Base-by-base conservation (phyloP, 1,139 yeast species). In the Taphrina betulina region DNA sequence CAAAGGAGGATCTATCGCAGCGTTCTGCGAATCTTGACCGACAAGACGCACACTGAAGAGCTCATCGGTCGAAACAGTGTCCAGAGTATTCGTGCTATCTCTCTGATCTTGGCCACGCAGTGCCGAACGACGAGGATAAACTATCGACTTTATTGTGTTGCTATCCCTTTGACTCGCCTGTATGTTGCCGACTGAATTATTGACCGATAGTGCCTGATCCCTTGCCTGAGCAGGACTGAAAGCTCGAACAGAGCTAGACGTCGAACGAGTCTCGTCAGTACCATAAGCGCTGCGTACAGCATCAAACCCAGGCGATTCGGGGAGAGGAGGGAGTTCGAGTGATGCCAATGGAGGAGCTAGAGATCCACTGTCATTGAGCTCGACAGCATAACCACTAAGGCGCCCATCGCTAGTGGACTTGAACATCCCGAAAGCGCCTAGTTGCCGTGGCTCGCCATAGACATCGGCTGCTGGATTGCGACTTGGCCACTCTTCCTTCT, bases 321-420 rank as follows among this genome's bases (percentile, higher is more conserved):
- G 57, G 28, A 53, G 28, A 4, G 57, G 57, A 3, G 57, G 53
- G 8, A 53, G 29, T 17, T 53, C 53, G 34, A 38, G n/a, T 5
- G 50, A 45, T 5, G 26, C 42, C 16, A 35, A 19, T 10, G 44
- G 38, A 33, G 41, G 35, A 20, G 54, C 46, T 23, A 44, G 22
- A 14, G 17, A 17, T 2, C 40, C 48, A 10, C 44, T 24, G 24
- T 44, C 42, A 16, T 44, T 51, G 46, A 57, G 41, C 34, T 57
- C 59, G 7, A 59, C 59, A 16, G 57, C 57, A 54, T 46, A 53
- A n/a, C 59, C 59, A 38, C 56, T 46, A 22, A 57, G 45, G 23
- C 59, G 53, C 12, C 54, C 54, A n/a, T 40, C 54, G 28, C 59
- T 52, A 8, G 59, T 57, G 10, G 59, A 44, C 22, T 57, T 53